Percentiles rank a stretch among this genome's conserved stretches.
Conservation (phyloP, 352 stramenopile genomes). For the Achlya hypogyna region DNA sequence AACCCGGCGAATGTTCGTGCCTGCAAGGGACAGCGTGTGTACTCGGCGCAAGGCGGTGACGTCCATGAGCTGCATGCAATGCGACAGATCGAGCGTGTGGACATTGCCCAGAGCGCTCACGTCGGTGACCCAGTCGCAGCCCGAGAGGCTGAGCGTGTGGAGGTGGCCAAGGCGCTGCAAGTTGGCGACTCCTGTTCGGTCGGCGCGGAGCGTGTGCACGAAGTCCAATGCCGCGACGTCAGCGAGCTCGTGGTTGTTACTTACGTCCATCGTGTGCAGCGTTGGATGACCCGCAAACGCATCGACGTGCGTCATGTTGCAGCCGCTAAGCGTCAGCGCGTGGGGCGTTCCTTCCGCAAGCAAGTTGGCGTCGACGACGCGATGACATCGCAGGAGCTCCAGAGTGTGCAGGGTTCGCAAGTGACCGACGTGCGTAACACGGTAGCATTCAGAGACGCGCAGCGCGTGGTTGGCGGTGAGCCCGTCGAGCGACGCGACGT, state of each 20-base stretch:
- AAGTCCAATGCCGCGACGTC: too few relatives aligned
- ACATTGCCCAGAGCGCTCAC: slow-evolving; percentile 36
- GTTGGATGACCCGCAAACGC: background rate
- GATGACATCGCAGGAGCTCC: slow-evolving; percentile 36
- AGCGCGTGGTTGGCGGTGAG: slow-evolving; percentile 34
- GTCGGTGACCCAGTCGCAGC: slow-evolving; percentile 46
- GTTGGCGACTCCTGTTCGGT: slow-evolving; percentile 24
- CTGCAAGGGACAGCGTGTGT: slow-evolving; percentile 48
- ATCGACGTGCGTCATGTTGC: slow-evolving; percentile 37
- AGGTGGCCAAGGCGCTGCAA: slow-evolving; percentile 34
- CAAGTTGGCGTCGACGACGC: slow-evolving; percentile 30
- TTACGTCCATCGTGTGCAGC: slow-evolving; percentile 47
- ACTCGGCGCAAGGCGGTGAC: slow-evolving; percentile 37
- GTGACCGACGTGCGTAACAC: slow-evolving; percentile 40
- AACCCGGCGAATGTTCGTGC: slow-evolving; percentile 30
- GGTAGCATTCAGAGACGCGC: slow-evolving; percentile 45
- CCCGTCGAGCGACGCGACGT: slow-evolving; percentile 32
- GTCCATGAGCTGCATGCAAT: slow-evolving; percentile 34
- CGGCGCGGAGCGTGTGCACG: too few relatives aligned
- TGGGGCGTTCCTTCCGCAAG: slow-evolving; percentile 29
- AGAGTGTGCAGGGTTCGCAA: slow-evolving; percentile 37
- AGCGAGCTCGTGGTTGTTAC: slow-evolving; percentile 27
- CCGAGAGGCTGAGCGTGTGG: slow-evolving; percentile 44
- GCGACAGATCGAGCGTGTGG: slow-evolving; percentile 38
- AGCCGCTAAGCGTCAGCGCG: slow-evolving; percentile 47